Base-by-base conservation (phyloP, 2,329 filamentous ascomycete species). In the Colletotrichum sp. region DNA sequence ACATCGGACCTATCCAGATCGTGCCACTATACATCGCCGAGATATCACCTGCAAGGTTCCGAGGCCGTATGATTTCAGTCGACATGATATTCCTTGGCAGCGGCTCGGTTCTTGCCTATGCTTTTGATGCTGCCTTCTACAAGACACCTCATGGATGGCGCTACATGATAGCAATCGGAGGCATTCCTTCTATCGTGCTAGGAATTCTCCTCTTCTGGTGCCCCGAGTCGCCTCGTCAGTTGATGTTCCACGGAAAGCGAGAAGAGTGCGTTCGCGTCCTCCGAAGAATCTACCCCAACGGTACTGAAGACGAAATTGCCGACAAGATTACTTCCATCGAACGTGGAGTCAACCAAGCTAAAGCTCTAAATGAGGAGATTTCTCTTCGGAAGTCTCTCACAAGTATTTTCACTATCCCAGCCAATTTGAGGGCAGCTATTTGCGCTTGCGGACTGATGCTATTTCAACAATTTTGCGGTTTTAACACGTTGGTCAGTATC, bases 361-460 rank as follows among this genome's bases (percentile, higher is more conserved):
- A 67, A 6, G 63, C 61, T 4, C 36, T 72, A 1, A 67, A 72
- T 52, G 70, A 72, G 15, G 63, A 67, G 16, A 72, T 72, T 2
- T 67, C 70, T 13, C 70, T 72, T n/a, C 69, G 75, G 24, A 79
- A 77, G 34, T 75, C 78, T 28, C n/a, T 79, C 7, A 71, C 70
- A 34, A 78, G 76, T 67, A 81, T 88, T 9, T 83, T 85, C 74
- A 81, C 77, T 3, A 81, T 82, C 7, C 82, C 82, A 0, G 76
- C 80, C 9, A 87, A 86, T 34, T 81, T 84, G 16, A 83, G 86
- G 21, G 86, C 86, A 1, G 79, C 87, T 7, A 78, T 87, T 34
- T 80, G 81, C 28, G 87, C 86, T 4, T 88, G 86, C 64, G 82
- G 84, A 2, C 75, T 87, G 15, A 88, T 88, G 86, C 86, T 85